A percentile compares a stretch with the other conserved stretches of the same genome.
Evolutionary conservation across 306 rosid genomes (phyloP).

Genomic region (Vigna unguiculata): DNA sequence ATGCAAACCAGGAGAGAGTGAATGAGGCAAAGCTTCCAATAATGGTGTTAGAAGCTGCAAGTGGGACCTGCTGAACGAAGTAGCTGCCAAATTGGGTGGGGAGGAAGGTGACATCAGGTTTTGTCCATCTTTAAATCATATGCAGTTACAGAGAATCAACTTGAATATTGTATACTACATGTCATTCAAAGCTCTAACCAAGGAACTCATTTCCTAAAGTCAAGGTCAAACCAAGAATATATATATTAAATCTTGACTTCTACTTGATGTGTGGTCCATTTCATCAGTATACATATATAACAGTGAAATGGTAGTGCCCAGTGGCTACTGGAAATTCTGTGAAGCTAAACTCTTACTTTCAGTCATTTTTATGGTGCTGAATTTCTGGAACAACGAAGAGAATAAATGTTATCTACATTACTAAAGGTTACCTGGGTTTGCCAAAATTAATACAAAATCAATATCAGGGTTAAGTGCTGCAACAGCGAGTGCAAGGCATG

Average conservation of each 20-base stretch:
- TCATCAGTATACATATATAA: slow-evolving; percentile 24
- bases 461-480: slow-evolving; percentile 79
- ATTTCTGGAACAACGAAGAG: slow-evolving; percentile 16
- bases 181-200: background rate
- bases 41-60: slow-evolving; percentile 60
- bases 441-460: slow-evolving; percentile 84
- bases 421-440: slow-evolving; percentile 70
- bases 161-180: slow-evolving; percentile 10
- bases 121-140: slow-evolving; percentile 17
- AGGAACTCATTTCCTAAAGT: slow-evolving; percentile 23
- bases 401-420: slow-evolving; percentile 13
- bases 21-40: slow-evolving; percentile 66
- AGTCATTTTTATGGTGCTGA: slow-evolving; percentile 13
- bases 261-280: background rate
- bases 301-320: slow-evolving; percentile 7
- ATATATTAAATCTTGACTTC: background rate
- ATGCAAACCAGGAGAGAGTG: slow-evolving; percentile 58
- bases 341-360: slow-evolving; percentile 9
- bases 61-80: slow-evolving; percentile 74
- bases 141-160: slow-evolving; percentile 35
- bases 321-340: slow-evolving; percentile 13
- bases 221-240: slow-evolving; percentile 12
- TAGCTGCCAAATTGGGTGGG: slow-evolving; percentile 61
- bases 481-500: slow-evolving; percentile 83
- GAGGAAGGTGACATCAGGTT: slow-evolving; percentile 34